These are phyloP conservation scores for Bipolaris victoriae DNA, from an alignment of 2,329 filamentous ascomycete genomes.

Conservation along the genomic window DNA sequence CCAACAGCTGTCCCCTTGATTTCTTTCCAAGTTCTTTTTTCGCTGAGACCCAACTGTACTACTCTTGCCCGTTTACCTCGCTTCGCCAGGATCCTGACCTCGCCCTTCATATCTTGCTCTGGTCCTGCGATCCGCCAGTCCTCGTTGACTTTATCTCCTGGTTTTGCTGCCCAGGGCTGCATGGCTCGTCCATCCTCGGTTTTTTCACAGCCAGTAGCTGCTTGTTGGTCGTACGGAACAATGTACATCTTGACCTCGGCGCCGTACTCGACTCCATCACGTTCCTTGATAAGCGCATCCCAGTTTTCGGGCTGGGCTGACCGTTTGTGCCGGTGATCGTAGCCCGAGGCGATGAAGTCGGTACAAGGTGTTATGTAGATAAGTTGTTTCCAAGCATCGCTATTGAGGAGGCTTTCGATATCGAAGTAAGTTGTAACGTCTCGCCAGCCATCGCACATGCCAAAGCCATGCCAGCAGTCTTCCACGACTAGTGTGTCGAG, in stretches of 20 bases:
- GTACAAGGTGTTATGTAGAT: slow-evolving; percentile 43
- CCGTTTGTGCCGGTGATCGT: slow-evolving; percentile 39
- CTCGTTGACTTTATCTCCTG: slow-evolving; percentile 40
- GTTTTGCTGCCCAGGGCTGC: slow-evolving; percentile 38
- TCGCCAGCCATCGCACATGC: slow-evolving; percentile 42
- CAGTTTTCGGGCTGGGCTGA: slow-evolving; percentile 40
- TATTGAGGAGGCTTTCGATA: slow-evolving; percentile 39
- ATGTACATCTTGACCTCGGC: slow-evolving; percentile 46
- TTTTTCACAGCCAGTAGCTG: slow-evolving; percentile 17
- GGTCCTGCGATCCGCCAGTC: slow-evolving; percentile 35
- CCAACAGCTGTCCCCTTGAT: slow-evolving; percentile 35
- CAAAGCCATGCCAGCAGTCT: slow-evolving; percentile 46
- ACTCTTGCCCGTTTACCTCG: slow-evolving; percentile 34
- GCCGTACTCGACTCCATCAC: slow-evolving; percentile 38
- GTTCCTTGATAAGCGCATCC: slow-evolving; percentile 38
- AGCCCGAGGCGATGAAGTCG: slow-evolving; percentile 44
- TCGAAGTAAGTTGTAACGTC: slow-evolving; percentile 46
- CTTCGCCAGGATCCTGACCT: slow-evolving; percentile 41
- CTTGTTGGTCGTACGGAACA: slow-evolving; percentile 25
- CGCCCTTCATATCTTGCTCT: slow-evolving; percentile 41
- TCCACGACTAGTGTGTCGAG: slow-evolving; percentile 42
- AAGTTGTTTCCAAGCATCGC: slow-evolving; percentile 44
- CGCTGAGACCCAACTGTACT: slow-evolving; percentile 36
- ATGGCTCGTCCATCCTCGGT: slow-evolving; percentile 30
- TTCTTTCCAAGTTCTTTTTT: slow-evolving; percentile 39